Base-by-base conservation (phyloP, 139 green algal species). In the Coelastrella sp. region DNA sequence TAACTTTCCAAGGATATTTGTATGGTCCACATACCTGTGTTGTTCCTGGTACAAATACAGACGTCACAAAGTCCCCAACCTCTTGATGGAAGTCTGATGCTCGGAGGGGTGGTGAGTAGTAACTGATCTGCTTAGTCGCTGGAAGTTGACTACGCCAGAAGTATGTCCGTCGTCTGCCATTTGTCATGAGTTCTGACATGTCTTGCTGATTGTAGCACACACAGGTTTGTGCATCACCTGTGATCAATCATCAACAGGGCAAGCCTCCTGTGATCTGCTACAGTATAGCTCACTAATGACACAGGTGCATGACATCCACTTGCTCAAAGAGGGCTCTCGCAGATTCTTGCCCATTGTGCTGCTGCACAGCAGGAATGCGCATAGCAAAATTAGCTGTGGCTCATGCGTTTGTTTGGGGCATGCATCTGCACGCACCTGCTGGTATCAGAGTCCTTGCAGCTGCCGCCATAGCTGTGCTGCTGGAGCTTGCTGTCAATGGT, bases 51-150 rank as follows among this genome's bases (percentile, higher is more conserved):
- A 95, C 83, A 83, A 96, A 96, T 13, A 87, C 87, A 19, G 69
- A 89, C 30, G 79, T 79, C 19, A 90, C 88, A 60, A 96, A 97
- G 45, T 92, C 89, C 13, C 90, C 92, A 35, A 95, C 86, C 1
- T 43, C 67, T 74, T 96, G 92, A 82, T 94, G 94, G 86, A 96
- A 96, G 80, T 95, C 93, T 2, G 85, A 84, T 38, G 85, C 74
- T 34, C 79, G 83, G 41, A 94, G 88, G 25, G 91, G 91, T 5
- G 93, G 93, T 1, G 88, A 92, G 74, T 94, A 94, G 86, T 94
- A 94, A 76, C 91, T 91, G 81, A 86, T 51, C 25, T 67, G 17
- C 9, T 32, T 40, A 17, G 13, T 45, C 19, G 17, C 57, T 30
- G 79, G 57, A 35, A 38, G n/a, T 8, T 86, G 78, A 45, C 60